Base-by-base conservation (phyloP, 2,329 filamentous ascomycete species). In the Elsinoe australis region DNA sequence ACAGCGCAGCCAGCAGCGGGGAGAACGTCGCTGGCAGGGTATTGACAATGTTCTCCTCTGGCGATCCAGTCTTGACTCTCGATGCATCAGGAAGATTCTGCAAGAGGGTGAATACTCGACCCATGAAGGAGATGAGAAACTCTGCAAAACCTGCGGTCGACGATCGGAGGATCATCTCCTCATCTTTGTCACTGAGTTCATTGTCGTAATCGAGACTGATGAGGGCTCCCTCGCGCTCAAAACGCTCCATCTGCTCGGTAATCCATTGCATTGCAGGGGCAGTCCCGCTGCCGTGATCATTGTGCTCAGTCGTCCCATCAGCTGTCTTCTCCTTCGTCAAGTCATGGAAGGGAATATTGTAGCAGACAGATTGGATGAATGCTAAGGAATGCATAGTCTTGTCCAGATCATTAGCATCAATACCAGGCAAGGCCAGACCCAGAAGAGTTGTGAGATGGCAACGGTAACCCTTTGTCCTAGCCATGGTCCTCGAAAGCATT, bases 41-140 rank as follows among this genome's bases (percentile, higher is more conserved):
- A 61, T 96, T 96, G 61, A 96, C 89, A 39, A 98, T 88, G 58
- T 89, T 95, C 59, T 98, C 94, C 65, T 98, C 92, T 0, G 92
- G 92, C 4, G 88, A 94, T 8, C 88, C 88, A 51, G 86, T 88
- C 52, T 90, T 83, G 24, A 95, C 80, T 51, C 90, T 80, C 22
- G 87, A 84, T 7, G 88, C 81, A 67, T 98, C 94, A 1, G 92
- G 92, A 32, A 98, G 71, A 59, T 98, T 98, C 65, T 98, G 92
- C 17, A 98, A 67, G 7, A 98, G 75, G 0, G 89, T 95, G 63
- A 98, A 98, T 5, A 98, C 88, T 58, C 92, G 88, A 46, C 89
- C 92, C 5, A 98, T 73, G 56, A 98, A 83, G 5, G 89, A 87
- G 47, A 90, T 76, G 50, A 96, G 75, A 58, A 98, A 98, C 63